phyloP scores from a whole-genome alignment of 495 filamentous ascomycete species.

The Aspergillus carlsbadensis region DNA sequence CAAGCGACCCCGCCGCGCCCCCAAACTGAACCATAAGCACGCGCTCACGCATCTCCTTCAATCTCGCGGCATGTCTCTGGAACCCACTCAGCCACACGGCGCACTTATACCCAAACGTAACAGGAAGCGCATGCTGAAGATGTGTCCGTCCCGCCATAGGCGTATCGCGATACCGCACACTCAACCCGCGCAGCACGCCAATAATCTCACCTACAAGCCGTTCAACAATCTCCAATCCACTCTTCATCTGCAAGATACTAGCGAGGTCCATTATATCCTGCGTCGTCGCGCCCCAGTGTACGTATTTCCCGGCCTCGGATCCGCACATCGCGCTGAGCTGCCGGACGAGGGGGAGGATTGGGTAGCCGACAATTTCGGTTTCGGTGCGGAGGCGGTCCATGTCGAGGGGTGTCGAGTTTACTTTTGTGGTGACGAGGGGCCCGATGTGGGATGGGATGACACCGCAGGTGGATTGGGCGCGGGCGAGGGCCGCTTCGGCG shows the following conservation, averaged over 20 bases:
- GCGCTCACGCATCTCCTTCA: slow-evolving; percentile 36
- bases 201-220: slow-evolving; percentile 35
- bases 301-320: slow-evolving; percentile 46
- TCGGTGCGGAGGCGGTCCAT: slow-evolving; percentile 42
- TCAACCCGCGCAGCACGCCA: slow-evolving; percentile 32
- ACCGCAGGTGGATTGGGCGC: slow-evolving; percentile 42
- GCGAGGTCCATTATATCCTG: slow-evolving; percentile 56
- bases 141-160: slow-evolving; percentile 54
- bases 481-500: slow-evolving; percentile 50
- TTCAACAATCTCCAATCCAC: slow-evolving; percentile 44
- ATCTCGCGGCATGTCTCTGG: slow-evolving; percentile 41
- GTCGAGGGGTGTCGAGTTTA: slow-evolving; percentile 31
- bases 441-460: slow-evolving; percentile 47
- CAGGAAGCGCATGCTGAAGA: slow-evolving; percentile 50
- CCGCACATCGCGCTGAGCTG: slow-evolving; percentile 41
- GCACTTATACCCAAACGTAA: slow-evolving; percentile 51
- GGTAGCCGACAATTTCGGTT: slow-evolving; percentile 55
- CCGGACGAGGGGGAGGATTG: slow-evolving; percentile 49
- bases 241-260: slow-evolving; percentile 48
- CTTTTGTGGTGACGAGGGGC: slow-evolving; percentile 34
- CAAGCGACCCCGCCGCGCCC: slow-evolving; percentile 49
- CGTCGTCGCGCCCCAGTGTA: slow-evolving; percentile 58
- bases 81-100: slow-evolving; percentile 45
- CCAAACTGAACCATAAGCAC: slow-evolving; percentile 47
- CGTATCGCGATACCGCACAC: slow-evolving; percentile 42